Base-by-base conservation (phyloP, 225 moss, liverwort and hornwort genomes). In the Lunularia cruciata region DNA sequence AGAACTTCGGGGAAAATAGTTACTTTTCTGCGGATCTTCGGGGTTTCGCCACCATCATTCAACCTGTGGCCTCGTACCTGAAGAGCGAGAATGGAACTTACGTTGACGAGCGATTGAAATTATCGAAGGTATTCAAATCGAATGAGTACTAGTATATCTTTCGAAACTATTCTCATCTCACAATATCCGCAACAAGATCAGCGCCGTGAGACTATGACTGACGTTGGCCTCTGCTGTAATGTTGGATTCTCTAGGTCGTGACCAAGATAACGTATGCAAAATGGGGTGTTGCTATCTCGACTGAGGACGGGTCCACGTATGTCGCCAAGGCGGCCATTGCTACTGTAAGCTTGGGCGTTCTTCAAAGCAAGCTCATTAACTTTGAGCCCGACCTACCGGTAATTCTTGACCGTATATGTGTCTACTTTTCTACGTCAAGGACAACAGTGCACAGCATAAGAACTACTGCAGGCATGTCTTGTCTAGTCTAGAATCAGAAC, bases 311-410 rank as follows among this genome's bases (percentile, higher is more conserved):
- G 20, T 67, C 76, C 0, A 72, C 63, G 27, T 90, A 88, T 70
- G 79, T 76, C 19, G 86, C 92, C 22, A 77, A 87, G 48, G 68
- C 78, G 58, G 90, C 84, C 27, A 83, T 95, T 58, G 71, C 86
- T 52, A 92, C 83, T 11, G 95, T 92, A 34, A 95, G 88, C 42
- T 65, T 92, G 54, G 95, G 92, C 30, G 95, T 95, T 72, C 79
- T 90, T 43, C 95, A 95, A 74, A 88, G 91, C 76, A 73, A 81
- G n/a, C 76, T 89, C 35, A 92, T 95, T 38, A 76, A 78, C 3
- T 92, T 88, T 30, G 78, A 78, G 34, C 89, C 89, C 23, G 84
- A 86, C 42, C 56, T 89, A 46, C 92, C 88, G 67, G 94, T 94
- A 83, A 58, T 23, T 22, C 15, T 56, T 33, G 19, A 63, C n/a